Percentiles rank a stretch among this genome's conserved stretches.
Conservation (phyloP, 495 filamentous ascomycete genomes). For the Daldinia loculata region DNA sequence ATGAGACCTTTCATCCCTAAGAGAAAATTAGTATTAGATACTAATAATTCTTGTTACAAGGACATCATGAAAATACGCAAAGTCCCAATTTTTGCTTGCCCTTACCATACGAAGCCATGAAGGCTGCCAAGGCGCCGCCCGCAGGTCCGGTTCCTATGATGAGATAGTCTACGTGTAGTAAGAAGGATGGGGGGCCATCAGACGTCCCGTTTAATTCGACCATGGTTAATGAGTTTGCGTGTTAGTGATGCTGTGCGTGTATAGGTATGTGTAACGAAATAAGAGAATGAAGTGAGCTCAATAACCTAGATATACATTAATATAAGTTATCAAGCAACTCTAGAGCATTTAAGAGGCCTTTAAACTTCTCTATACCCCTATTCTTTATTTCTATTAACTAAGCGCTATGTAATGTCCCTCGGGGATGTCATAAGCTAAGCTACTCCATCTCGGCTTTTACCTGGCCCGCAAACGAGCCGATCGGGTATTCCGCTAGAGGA, state of each 20-base stretch:
- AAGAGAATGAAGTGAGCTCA: background rate
- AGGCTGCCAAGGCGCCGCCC: background rate
- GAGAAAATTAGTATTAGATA: background rate
- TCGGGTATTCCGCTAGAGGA: background rate
- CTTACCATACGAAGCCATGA: background rate
- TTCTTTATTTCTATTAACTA: background rate
- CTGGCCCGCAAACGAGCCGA: background rate
- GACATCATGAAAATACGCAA: background rate
- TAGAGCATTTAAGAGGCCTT: background rate
- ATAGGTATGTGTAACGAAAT: background rate
- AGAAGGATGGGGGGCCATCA: background rate
- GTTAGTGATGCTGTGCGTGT: background rate
- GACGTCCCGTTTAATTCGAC: background rate
- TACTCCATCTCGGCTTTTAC: background rate
- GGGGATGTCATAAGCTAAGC: background rate
- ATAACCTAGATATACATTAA: background rate
- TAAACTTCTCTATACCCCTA: background rate
- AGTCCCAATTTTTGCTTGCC: background rate
- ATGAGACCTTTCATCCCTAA: background rate
- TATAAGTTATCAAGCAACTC: background rate
- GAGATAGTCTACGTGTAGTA: background rate
- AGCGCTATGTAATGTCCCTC: background rate
- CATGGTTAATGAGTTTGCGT: background rate
- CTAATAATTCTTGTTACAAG: background rate
- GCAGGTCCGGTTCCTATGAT: background rate